A percentile compares a stretch with the other conserved stretches of the same genome.
Conservation (phyloP, 179 eudicot genomes). For the Carnegiea gigantea region DNA sequence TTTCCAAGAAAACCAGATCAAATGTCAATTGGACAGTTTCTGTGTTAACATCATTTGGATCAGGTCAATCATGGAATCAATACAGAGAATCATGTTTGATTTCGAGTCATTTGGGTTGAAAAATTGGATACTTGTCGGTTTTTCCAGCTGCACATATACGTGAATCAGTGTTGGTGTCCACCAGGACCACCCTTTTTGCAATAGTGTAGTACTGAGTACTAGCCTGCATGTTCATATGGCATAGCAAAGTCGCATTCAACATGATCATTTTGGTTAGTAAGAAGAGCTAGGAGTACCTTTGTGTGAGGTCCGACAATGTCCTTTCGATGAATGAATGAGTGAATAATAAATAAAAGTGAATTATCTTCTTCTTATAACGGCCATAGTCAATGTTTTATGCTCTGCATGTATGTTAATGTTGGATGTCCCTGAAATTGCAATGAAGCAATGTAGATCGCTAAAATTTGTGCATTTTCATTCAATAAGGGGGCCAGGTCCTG, state of each 20-base stretch:
- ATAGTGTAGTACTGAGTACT: conserved; percentile 12
- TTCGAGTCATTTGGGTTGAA: not conserved
- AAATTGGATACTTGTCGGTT: not conserved
- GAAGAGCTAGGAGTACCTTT: conserved; percentile 1
- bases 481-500: conserved; percentile 13
- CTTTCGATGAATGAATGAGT: conserved; percentile 20
- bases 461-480: not conserved
- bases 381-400: conserved; percentile 16
- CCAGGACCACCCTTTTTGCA: not conserved
- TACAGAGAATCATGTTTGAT: not conserved
- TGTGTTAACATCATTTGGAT: not conserved
- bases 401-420: not conserved
- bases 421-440: conserved; percentile 1
- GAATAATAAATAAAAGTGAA: conserved; percentile 1
- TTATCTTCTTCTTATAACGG: not conserved
- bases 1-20: not conserved
- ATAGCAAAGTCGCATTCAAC: conserved; percentile 15
- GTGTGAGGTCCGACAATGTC: conserved; percentile 3
- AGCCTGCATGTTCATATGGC: conserved; percentile 11
- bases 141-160: not conserved
- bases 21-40: not conserved
- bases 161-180: not conserved
- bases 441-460: conserved; percentile 9
- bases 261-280: conserved; percentile 15
- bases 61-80: not conserved